Conservation (phyloP, 306 rosid species). For the Glycine tomentella region DNA sequence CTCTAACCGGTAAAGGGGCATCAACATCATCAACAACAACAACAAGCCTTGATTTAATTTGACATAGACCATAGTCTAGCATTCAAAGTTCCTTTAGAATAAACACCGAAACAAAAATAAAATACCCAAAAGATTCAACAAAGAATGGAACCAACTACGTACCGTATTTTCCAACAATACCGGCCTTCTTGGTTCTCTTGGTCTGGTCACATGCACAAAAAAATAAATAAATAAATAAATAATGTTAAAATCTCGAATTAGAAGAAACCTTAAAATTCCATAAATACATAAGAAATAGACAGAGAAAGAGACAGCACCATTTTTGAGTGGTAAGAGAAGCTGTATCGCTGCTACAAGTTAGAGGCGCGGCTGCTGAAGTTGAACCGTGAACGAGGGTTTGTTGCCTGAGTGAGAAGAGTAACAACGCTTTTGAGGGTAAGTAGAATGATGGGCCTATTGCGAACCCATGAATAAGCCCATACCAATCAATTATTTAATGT, state of each 20-base stretch:
- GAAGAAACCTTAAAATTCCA: neutral
- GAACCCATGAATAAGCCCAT: too few relatives aligned
- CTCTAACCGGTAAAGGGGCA: too few relatives aligned
- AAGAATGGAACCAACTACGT: slow-evolving; percentile 26
- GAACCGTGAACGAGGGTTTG: too few relatives aligned
- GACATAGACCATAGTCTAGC: neutral
- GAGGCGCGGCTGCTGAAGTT: slow-evolving; percentile 34
- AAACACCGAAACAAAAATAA: too few relatives aligned
- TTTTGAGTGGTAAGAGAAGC: neutral
- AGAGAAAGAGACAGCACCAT: slow-evolving; percentile 32
- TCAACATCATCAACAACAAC: neutral
- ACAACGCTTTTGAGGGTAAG: too few relatives aligned
- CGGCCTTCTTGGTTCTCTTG: slow-evolving; percentile 93
- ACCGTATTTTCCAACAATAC: slow-evolving; percentile 91
- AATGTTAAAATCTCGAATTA: neutral
- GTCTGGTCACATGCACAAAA: slow-evolving; percentile 52
- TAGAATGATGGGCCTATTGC: too few relatives aligned
- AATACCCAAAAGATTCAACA: neutral
- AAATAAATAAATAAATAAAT: neutral
- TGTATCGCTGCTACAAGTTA: neutral
- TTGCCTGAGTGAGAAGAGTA: too few relatives aligned
- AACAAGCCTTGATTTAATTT: neutral
- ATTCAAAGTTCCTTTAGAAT: neutral
- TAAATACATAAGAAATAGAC: neutral
- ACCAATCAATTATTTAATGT: too few relatives aligned